Base-by-base conservation (phyloP, 192 early-diverging fungal species). In the Lobosporangium transversale region DNA sequence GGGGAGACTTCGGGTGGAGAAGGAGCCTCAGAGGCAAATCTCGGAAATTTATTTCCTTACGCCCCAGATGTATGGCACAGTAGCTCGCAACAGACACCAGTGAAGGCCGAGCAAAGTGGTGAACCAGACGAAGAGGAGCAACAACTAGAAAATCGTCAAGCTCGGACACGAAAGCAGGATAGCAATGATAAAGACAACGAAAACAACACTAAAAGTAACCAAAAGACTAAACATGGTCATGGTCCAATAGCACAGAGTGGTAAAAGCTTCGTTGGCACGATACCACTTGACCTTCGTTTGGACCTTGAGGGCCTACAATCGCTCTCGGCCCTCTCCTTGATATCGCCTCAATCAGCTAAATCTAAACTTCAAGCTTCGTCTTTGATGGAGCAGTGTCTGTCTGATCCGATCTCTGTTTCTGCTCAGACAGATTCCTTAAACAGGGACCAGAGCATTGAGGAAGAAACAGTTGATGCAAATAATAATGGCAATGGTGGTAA, bases 31-130 rank as follows among this genome's bases (percentile, higher is more conserved):
- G 45, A 31, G 66, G 47, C 58, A 53, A 36, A 54, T 21, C 51
- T 44, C 67, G 67, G 67, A 61, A 69, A 61, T 45, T 60, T 61
- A 32, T 54, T 69, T 6, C 43, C 7, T 36, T 33, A 7, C 48
- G 4, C 49, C 18, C 4, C 30, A 30, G 23, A 40, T 10, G 37
- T 14, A 40, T 40, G 32, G 31, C 2, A n/a, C 23, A 35, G 17
- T 8, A 31, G 2, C n/a, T n/a, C n/a, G n/a, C n/a, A n/a, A n/a
- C n/a, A n/a, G n/a, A 43, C 36, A 36, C 4, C 21, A 43, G 15
- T 30, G 26, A 40, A 3, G 21, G 21, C 52, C 29, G 17, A 5
- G 21, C 11, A 29, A 53, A 31, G 29, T 32, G 23, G 10, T 40
- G 35, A 32, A 40, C 45, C 45, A 48, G 45, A 48, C n/a, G 45